Base-by-base conservation (phyloP, 164 flowering plant species). In the Vitis cinerea region DNA sequence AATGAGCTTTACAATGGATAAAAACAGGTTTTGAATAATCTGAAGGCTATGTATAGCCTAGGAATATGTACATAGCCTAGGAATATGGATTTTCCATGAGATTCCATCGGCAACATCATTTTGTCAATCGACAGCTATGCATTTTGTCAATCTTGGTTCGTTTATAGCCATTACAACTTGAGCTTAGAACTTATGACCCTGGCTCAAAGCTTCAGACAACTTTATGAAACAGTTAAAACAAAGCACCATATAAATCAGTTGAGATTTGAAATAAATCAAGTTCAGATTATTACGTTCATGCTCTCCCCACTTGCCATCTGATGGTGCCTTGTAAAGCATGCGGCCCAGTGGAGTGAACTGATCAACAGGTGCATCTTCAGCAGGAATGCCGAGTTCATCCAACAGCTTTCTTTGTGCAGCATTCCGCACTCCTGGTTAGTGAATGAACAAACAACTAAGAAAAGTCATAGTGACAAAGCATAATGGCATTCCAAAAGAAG, bases 301-400 rank as follows among this genome's bases (percentile, higher is more conserved):
- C 77, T 95, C 99, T 5, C 99, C 99, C 99, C 99, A 95, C 77
- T 90, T 95, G 58, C 98, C 99, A 80, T 95, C 97, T n/a, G 99
- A 95, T 61, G 99, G 98, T 16, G 99, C 99, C 82, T 91, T 90
- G 89, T 93, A 95, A 50, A 95, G 86, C 49, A 95, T 95, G 56
- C 96, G 92, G 1, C 98, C 94, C 61, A 95, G 80, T 1, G 98
- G 89, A 4, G 60, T 80, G 77, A 95, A 95, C 79, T 91, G 77
- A 74, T 93, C 91, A 54, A 93, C 94, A 9, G 99, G 98, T 52
- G 91, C 78, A 76, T 93, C 98, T 77, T 87, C 90, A 64, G 94
- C 91, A 49, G 85, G 82, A 71, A 95, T 93, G 60, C 99, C 99
- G 61, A 95, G 89, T 73, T 95, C 98, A 80, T 95, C 99, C 66